Percentiles rank a stretch among this genome's conserved stretches.
phyloP scores from a whole-genome alignment of 805 yeast genomes.

The Jamesozyma lodderae region DNA sequence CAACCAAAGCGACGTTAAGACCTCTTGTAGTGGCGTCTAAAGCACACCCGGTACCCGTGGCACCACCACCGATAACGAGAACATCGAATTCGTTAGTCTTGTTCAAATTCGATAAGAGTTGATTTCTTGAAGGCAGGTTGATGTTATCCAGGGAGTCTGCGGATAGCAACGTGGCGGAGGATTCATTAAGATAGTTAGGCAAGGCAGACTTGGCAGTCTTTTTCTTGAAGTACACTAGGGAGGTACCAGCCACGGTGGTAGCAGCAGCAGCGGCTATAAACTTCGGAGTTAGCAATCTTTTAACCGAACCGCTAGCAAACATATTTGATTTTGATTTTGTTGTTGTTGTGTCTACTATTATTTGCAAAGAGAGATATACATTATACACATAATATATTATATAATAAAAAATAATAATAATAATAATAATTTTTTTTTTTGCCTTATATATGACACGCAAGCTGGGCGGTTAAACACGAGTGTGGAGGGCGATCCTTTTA shows the following conservation, averaged over 20 bases:
- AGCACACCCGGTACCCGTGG: slow-evolving; percentile 90
- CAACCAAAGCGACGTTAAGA: slow-evolving; percentile 76
- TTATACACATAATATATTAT: too few relatives aligned
- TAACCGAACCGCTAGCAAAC: background rate
- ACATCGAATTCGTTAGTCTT: slow-evolving; percentile 56
- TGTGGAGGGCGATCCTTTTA: too few relatives aligned
- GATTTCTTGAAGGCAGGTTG: slow-evolving; percentile 42
- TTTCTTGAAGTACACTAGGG: background rate
- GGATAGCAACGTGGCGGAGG: background rate
- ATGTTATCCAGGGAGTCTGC: background rate
- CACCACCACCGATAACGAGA: slow-evolving; percentile 92
- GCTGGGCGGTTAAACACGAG: too few relatives aligned
- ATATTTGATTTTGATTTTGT: background rate
- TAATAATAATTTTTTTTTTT: too few relatives aligned
- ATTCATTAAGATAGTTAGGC: too few relatives aligned
- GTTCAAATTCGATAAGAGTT: slow-evolving; percentile 40
- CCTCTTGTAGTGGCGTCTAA: slow-evolving; percentile 89
- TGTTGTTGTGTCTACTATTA: background rate
- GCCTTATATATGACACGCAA: too few relatives aligned
- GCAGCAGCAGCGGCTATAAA: background rate
- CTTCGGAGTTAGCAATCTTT: background rate
- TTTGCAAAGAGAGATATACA: too few relatives aligned
- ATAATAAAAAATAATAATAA: too few relatives aligned
- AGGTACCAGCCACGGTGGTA: background rate
- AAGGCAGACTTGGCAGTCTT: background rate